These are phyloP conservation scores for Nicotiana noctiflora DNA, from an alignment of 257 asterid genomes.

Conservation along the genomic window DNA sequence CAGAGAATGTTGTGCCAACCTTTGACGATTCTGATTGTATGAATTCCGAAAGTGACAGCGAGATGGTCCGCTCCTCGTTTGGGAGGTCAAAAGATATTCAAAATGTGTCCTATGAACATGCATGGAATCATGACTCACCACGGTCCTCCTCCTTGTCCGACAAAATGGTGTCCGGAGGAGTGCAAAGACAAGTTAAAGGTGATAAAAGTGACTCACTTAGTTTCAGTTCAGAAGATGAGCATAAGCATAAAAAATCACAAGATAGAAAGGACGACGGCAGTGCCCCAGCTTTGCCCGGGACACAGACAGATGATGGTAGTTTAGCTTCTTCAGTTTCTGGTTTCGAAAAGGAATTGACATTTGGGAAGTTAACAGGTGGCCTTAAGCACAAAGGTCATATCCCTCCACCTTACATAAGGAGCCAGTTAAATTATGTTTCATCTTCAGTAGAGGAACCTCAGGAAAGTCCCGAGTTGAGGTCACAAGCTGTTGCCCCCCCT, in stretches of 20 bases:
- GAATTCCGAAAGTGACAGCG: slow-evolving; percentile 50
- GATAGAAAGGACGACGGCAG: slow-evolving; percentile 5
- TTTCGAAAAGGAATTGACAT: slow-evolving; percentile 38
- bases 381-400: slow-evolving; percentile 59
- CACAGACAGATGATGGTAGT: slow-evolving; percentile 14
- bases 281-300: slow-evolving; percentile 1
- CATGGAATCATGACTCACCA: slow-evolving; percentile 15
- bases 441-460: slow-evolving; percentile 30
- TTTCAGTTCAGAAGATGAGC: slow-evolving; percentile 8
- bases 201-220: slow-evolving; percentile 12
- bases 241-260: background rate
- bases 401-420: slow-evolving; percentile 46
- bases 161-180: slow-evolving; percentile 17
- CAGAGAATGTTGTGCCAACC: slow-evolving; percentile 26
- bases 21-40: slow-evolving; percentile 67
- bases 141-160: slow-evolving; percentile 35
- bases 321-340: slow-evolving; percentile 20
- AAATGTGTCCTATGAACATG: slow-evolving; percentile 9
- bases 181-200: slow-evolving; percentile 7
- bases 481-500: background rate
- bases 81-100: slow-evolving; percentile 18
- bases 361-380: slow-evolving; percentile 82
- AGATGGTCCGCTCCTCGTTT: slow-evolving; percentile 18
- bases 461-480: slow-evolving; percentile 12
- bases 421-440: slow-evolving; percentile 25